A percentile compares a stretch with the other conserved stretches of the same genome.
These are phyloP conservation scores for Scheffersomyces ergatensis DNA, from an alignment of 805 yeast genomes.

Conservation along the genomic window DNA sequence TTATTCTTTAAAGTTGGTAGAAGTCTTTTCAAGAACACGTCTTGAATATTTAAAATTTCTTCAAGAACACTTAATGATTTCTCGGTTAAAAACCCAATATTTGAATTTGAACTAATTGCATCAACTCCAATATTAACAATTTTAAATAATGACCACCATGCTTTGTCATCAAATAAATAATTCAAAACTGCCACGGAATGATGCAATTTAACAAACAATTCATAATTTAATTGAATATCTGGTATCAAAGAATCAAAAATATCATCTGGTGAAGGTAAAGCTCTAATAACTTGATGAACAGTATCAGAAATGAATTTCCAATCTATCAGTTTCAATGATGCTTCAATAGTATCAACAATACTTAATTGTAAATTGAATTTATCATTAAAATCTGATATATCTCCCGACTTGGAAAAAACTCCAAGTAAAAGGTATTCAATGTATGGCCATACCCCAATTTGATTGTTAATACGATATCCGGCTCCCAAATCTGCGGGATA, in stretches of 20 bases:
- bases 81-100: constrained; percentile 6
- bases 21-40: constrained; percentile 54
- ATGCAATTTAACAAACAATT: constrained; percentile 52
- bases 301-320: constrained; percentile 50
- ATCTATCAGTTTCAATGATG: constrained; percentile 31
- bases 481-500: constrained; percentile 67
- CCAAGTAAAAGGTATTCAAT: constrained; percentile 68
- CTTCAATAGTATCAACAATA: constrained; percentile 50
- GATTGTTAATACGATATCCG: constrained; percentile 45
- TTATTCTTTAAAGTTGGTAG: constrained; percentile 48
- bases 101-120: constrained; percentile 33
- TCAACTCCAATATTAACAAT: constrained; percentile 64
- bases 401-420: constrained; percentile 54
- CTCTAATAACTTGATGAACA: constrained; percentile 43
- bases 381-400: constrained; percentile 30
- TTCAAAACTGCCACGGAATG: constrained; percentile 69
- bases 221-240: constrained; percentile 14
- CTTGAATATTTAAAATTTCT: constrained; percentile 51
- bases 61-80: constrained; percentile 43
- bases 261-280: constrained; percentile 15
- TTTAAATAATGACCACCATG: constrained; percentile 54
- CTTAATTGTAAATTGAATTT: constrained; percentile 49
- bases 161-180: constrained; percentile 57
- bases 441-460: constrained; percentile 75
- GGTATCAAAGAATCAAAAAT: constrained; percentile 19